Percentiles rank a stretch among this genome's conserved stretches.
phyloP scores from a whole-genome alignment of 768 basidiomycete genomes.

The Termitomyces sp. region DNA sequence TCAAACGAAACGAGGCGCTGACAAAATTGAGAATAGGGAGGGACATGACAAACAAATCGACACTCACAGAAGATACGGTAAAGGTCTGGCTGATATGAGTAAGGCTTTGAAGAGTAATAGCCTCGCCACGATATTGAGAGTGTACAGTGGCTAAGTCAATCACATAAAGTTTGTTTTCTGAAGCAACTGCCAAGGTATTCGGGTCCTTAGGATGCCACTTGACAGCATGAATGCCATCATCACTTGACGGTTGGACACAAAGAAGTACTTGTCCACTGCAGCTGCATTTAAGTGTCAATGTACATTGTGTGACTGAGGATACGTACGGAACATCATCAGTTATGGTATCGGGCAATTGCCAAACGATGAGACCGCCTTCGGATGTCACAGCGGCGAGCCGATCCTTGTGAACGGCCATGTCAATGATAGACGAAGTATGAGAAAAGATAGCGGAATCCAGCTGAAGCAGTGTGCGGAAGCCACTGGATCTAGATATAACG shows the following conservation, averaged over 20 bases:
- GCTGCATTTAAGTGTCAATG: constrained; percentile 3
- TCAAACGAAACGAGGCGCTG: constrained; percentile 82
- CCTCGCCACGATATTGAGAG: constrained; percentile 51
- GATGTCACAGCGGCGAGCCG: constrained; percentile 82
- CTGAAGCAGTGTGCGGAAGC: constrained; percentile 82
- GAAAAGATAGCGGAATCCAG: constrained; percentile 52
- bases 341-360: constrained; percentile 80
- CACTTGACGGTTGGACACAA: constrained; percentile 59
- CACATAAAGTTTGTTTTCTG: constrained; percentile 68
- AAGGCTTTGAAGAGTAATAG: constrained; percentile 64
- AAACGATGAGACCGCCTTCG: constrained; percentile 85
- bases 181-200: constrained; percentile 79
- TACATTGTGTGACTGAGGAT: not conserved
- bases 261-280: constrained; percentile 61
- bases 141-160: constrained; percentile 66
- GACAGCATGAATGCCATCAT: constrained; percentile 66
- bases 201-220: constrained; percentile 87
- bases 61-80: constrained; percentile 62
- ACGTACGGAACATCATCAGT: constrained; percentile 85
- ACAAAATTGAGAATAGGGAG: not conserved
- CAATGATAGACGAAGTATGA: constrained; percentile 43
- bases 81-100: constrained; percentile 65
- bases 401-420: constrained; percentile 84
- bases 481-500: constrained; percentile 84
- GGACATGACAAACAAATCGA: not conserved